phyloP scores from a whole-genome alignment of 2,329 filamentous ascomycete species.

The Septoria linicola region DNA sequence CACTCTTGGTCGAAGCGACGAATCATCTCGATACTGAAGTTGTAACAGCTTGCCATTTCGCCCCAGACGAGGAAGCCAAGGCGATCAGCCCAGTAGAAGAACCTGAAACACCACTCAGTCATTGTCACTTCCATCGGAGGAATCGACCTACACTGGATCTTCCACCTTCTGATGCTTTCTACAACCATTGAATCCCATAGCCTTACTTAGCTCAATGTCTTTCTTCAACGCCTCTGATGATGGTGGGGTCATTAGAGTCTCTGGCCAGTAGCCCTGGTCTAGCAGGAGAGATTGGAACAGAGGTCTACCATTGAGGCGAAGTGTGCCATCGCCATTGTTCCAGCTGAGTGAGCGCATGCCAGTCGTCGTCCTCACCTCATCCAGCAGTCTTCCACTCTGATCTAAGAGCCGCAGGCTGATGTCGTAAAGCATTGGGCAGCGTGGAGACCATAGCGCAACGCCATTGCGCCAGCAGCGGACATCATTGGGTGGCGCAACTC shows the following conservation, averaged over 20 bases:
- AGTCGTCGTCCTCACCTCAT: slow-evolving; percentile 59
- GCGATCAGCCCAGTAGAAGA: slow-evolving; percentile 61
- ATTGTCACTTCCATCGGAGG: background rate
- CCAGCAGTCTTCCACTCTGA: slow-evolving; percentile 43
- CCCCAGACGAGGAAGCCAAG: slow-evolving; percentile 64
- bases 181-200: slow-evolving; percentile 64
- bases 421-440: slow-evolving; percentile 58
- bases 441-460: slow-evolving; percentile 63
- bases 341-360: slow-evolving; percentile 63
- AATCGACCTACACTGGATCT: slow-evolving; percentile 46
- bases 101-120: slow-evolving; percentile 31
- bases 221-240: slow-evolving; percentile 45
- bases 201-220: slow-evolving; percentile 58
- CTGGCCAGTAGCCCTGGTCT: slow-evolving; percentile 65
- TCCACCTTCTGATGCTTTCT: slow-evolving; percentile 66
- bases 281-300: slow-evolving; percentile 61
- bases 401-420: slow-evolving; percentile 55
- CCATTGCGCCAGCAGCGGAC: slow-evolving; percentile 51
- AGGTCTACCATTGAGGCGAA: slow-evolving; percentile 59
- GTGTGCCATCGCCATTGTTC: slow-evolving; percentile 57
- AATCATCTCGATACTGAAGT: slow-evolving; percentile 59
- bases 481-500: slow-evolving; percentile 41
- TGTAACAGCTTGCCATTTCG: slow-evolving; percentile 65
- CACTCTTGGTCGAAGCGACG: slow-evolving; percentile 64
- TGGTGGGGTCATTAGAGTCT: slow-evolving; percentile 60